A percentile compares a stretch with the other conserved stretches of the same genome.
Conservation (phyloP, 2,329 filamentous ascomycete species). For the Fonsecaea nubica region DNA sequence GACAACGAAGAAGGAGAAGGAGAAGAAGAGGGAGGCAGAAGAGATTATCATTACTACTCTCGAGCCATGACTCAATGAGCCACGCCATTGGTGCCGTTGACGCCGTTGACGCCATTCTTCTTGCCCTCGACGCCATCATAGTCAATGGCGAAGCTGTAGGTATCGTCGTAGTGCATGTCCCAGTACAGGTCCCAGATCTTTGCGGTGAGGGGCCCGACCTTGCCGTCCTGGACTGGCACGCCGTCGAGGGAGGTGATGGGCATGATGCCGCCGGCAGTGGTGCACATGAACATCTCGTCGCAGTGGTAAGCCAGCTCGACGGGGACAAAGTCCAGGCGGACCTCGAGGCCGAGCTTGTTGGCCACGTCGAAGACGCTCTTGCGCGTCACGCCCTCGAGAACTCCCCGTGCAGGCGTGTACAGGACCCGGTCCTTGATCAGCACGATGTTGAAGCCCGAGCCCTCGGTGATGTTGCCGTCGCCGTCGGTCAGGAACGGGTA, state of each 20-base stretch:
- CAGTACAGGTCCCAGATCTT: constrained; percentile 61
- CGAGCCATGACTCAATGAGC: background rate
- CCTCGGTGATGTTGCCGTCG: constrained; percentile 58
- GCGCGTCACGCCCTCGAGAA: constrained; percentile 58
- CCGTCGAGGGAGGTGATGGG: constrained; percentile 58
- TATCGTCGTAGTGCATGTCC: constrained; percentile 54
- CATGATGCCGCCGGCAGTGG: constrained; percentile 62
- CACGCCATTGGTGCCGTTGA: background rate
- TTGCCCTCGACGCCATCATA: constrained; percentile 25
- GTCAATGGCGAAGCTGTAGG: constrained; percentile 45
- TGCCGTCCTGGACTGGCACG: constrained; percentile 50
- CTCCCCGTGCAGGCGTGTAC: constrained; percentile 57
- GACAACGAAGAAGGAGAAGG: background rate
- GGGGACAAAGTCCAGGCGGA: constrained; percentile 53
- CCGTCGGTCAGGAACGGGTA: constrained; percentile 61
- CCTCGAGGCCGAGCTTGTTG: constrained; percentile 43
- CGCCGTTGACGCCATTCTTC: constrained; percentile 11
- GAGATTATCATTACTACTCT: no score
- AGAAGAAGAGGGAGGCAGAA: no score
- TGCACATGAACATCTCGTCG: constrained; percentile 62
- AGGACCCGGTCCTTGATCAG: constrained; percentile 55
- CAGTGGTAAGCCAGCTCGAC: constrained; percentile 50
- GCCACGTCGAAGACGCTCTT: constrained; percentile 58
- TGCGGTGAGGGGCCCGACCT: constrained; percentile 55
- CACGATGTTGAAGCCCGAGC: constrained; percentile 58